phyloP scores from a whole-genome alignment of 345 rosid genomes.

The Reutealis trisperma region DNA sequence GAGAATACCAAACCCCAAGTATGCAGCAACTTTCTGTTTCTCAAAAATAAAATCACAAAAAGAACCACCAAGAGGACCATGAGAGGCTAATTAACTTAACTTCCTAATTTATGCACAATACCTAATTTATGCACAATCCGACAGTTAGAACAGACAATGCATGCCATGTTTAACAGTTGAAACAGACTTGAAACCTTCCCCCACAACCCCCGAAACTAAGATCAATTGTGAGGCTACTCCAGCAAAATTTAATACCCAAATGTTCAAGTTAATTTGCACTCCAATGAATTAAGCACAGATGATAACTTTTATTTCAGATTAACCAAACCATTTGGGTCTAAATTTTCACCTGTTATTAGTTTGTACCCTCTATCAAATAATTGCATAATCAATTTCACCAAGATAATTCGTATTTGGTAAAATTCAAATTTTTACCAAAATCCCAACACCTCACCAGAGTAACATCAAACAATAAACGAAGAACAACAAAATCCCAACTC shows the following conservation, averaged over 20 bases:
- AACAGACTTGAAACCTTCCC: not conserved
- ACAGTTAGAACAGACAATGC: not conserved
- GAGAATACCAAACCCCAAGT: not conserved
- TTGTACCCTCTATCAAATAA: not conserved
- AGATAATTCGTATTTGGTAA: not conserved
- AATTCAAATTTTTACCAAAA: not conserved
- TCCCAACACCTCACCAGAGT: not conserved
- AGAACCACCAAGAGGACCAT: not conserved
- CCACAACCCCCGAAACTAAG: not conserved
- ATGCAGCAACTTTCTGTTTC: not conserved
- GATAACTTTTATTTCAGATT: not conserved
- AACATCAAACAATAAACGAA: not conserved
- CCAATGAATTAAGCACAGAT: not conserved
- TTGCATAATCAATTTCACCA: not conserved
- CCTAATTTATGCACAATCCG: not conserved
- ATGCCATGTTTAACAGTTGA: not conserved
- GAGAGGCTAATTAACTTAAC: not conserved
- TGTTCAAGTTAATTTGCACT: not conserved
- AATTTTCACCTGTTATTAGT: not conserved
- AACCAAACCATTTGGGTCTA: not conserved
- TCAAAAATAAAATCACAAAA: not conserved
- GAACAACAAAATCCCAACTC: not conserved
- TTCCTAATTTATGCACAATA: not conserved
- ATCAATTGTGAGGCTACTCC: not conserved
- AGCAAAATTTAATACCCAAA: not conserved